Evolutionary conservation across 164 flowering plant genomes (phyloP).

Genomic region (Warburgia ugandensis): DNA sequence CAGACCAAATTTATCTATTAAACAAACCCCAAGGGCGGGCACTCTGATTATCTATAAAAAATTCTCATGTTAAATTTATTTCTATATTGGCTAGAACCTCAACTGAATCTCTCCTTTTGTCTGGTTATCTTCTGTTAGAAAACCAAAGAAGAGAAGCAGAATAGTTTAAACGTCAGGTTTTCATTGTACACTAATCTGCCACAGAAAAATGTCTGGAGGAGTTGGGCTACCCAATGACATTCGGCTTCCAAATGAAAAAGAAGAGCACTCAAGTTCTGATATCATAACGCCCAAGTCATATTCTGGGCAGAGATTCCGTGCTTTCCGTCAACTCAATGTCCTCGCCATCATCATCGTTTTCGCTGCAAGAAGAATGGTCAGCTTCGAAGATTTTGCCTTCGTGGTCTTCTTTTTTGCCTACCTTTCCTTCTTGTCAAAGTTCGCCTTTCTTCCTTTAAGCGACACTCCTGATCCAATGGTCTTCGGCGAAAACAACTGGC

Average conservation of each 20-base stretch:
- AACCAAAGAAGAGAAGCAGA: too few species aligned
- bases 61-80: too few species aligned
- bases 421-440: constrained; percentile 18
- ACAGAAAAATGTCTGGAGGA: constrained; percentile 50
- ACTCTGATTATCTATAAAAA: too few species aligned
- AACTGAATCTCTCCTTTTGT: neutral
- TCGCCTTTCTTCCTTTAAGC: constrained; percentile 17
- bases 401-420: constrained; percentile 29
- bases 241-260: constrained; percentile 30
- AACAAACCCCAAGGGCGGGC: too few species aligned
- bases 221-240: constrained; percentile 46
- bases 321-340: constrained; percentile 31
- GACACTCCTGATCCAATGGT: constrained; percentile 20
- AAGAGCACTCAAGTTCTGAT: constrained; percentile 2
- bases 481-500: constrained; percentile 22
- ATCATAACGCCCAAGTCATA: neutral
- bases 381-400: constrained; percentile 23
- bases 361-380: constrained; percentile 37
- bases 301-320: constrained; percentile 16
- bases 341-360: constrained; percentile 27
- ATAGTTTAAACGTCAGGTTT: neutral
- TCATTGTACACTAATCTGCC: neutral
- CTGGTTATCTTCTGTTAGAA: too few species aligned
- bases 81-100: neutral
- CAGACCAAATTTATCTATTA: neutral